A percentile compares a stretch with the other conserved stretches of the same genome.
phyloP scores from a whole-genome alignment of 257 asterid species.

The Scutellaria baicalensis region DNA sequence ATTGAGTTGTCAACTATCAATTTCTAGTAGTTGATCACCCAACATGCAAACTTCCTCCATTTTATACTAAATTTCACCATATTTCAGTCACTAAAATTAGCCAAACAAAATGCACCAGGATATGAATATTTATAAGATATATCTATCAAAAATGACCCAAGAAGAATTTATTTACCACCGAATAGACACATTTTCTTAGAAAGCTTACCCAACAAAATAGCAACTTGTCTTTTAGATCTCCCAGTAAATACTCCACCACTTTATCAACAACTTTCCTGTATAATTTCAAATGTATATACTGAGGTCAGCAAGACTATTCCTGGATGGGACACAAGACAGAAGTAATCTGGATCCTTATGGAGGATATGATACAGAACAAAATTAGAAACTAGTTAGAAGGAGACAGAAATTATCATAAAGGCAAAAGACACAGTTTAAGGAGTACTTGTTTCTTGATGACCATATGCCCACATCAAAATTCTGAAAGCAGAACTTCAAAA shows the following conservation, averaged over 20 bases:
- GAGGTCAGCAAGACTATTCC: constrained; percentile 16
- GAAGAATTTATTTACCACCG: background rate
- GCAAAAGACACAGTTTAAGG: constrained; percentile 1
- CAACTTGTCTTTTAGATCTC: constrained; percentile 38
- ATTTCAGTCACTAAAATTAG: background rate
- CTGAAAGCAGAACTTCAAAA: constrained; percentile 77
- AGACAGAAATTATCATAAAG: background rate
- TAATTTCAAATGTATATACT: constrained; percentile 9
- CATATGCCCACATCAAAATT: constrained; percentile 87
- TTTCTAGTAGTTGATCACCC: background rate
- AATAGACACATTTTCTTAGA: background rate
- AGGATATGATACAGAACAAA: background rate
- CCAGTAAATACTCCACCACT: constrained; percentile 58
- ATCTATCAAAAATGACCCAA: background rate
- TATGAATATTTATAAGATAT: constrained; percentile 1
- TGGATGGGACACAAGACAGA: constrained; percentile 8
- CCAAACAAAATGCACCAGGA: background rate
- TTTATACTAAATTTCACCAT: background rate
- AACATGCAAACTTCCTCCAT: background rate
- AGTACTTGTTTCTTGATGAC: constrained; percentile 88
- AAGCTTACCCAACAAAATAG: constrained; percentile 55
- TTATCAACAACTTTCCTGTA: constrained; percentile 49
- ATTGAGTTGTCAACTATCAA: background rate
- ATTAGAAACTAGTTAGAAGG: background rate
- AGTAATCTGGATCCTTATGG: background rate